Evolutionary conservation across 345 rosid species (phyloP).

Genomic region (Eucalyptus lansdowneana): DNA sequence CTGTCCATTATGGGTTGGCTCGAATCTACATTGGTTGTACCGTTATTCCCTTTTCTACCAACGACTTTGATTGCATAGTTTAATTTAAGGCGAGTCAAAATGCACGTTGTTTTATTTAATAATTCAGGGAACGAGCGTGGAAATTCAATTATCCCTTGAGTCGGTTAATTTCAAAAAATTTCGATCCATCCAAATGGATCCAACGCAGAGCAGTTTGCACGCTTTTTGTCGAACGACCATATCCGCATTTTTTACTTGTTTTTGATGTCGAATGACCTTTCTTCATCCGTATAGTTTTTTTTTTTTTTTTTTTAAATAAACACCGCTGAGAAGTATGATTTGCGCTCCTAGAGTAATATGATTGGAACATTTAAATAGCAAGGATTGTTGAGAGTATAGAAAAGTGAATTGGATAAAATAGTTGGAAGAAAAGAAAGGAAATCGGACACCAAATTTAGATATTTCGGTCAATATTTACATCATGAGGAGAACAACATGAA

Average conservation of each 20-base stretch:
- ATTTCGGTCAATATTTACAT: no score
- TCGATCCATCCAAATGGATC: background rate
- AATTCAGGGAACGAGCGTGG: background rate
- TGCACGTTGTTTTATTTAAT: background rate
- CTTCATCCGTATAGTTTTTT: no score
- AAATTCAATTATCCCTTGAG: background rate
- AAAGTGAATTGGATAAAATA: no score
- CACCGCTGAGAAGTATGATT: no score
- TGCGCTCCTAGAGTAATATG: no score
- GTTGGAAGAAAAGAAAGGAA: no score
- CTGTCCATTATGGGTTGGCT: background rate
- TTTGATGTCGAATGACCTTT: no score
- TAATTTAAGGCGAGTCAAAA: background rate
- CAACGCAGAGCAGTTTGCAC: background rate
- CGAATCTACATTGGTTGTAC: background rate
- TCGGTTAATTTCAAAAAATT: background rate
- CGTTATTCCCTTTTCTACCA: background rate
- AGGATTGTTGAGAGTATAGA: no score
- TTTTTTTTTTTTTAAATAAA: no score
- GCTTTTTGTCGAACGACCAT: background rate
- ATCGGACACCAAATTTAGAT: rapidly evolving
- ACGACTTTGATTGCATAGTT: background rate
- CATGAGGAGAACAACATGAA: rapidly evolving
- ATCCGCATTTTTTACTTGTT: no score
- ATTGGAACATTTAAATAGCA: no score